Evolutionary conservation across 164 flowering plant species (phyloP).

Genomic region (Nymphaea colorata): DNA sequence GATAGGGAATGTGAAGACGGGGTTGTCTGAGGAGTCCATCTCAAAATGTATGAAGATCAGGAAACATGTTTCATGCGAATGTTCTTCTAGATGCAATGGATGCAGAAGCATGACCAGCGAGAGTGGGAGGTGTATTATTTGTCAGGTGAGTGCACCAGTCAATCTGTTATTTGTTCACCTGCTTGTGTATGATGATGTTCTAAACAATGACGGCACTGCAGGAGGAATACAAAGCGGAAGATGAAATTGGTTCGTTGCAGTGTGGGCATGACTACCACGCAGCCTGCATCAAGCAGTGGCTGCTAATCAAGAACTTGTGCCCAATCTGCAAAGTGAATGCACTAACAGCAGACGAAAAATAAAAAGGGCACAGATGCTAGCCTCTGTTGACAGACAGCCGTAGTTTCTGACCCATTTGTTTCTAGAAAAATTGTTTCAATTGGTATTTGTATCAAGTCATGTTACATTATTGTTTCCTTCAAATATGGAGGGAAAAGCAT

Average conservation of each 20-base stretch:
- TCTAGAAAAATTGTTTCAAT: neutral
- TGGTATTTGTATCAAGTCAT: neutral
- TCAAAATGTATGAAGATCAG: conserved; percentile 35
- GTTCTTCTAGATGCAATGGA: neutral
- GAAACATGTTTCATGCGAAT: neutral
- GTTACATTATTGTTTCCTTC: neutral
- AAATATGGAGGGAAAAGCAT: neutral
- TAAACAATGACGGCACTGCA: conserved; percentile 12
- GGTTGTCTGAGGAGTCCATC: conserved; percentile 55
- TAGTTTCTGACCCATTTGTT: neutral
- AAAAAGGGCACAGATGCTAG: neutral
- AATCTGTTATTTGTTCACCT: neutral
- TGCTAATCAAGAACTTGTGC: conserved; percentile 61
- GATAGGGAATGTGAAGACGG: conserved; percentile 67
- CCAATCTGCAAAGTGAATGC: conserved; percentile 78
- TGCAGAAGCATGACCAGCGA: neutral
- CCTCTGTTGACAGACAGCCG: neutral
- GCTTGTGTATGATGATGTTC: neutral
- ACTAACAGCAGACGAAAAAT: neutral
- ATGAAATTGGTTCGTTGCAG: conserved; percentile 48
- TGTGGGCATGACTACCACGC: conserved; percentile 81
- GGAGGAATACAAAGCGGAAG: conserved; percentile 61
- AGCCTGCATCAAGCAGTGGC: conserved; percentile 70
- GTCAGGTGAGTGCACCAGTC: neutral
- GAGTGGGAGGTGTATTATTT: neutral